phyloP scores from a whole-genome alignment of 306 rosid genomes.

The Prunus mongolica region DNA sequence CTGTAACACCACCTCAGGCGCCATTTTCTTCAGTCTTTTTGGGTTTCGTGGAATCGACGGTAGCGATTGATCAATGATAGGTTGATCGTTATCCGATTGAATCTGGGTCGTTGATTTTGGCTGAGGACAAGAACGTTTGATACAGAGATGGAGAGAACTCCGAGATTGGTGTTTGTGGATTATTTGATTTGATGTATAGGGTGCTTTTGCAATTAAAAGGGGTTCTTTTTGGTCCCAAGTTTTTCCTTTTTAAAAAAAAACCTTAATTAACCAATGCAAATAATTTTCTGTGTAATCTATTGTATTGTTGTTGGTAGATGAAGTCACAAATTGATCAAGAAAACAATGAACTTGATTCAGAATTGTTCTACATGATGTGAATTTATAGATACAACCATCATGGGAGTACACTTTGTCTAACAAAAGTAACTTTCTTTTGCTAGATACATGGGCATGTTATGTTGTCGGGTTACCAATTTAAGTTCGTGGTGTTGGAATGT shows the following conservation, averaged over 20 bases:
- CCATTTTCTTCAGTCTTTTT: conserved; percentile 17
- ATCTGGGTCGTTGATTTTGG: background rate
- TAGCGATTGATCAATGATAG: background rate
- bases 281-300: no score
- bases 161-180: background rate
- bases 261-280: background rate
- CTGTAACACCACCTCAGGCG: conserved; percentile 36
- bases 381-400: background rate
- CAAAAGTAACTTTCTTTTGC: conserved; percentile 1
- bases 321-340: background rate
- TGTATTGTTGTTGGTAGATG: background rate
- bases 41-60: background rate
- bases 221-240: background rate
- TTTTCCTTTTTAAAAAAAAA: background rate
- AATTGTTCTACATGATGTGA: background rate
- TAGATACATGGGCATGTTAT: background rate
- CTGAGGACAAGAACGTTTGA: background rate
- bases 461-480: background rate
- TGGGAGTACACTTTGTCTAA: background rate
- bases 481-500: background rate
- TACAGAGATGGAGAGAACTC: background rate
- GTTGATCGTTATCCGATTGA: background rate
- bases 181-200: background rate
- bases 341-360: background rate
- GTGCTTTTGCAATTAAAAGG: background rate